phyloP scores from a whole-genome alignment of 2,329 filamentous ascomycete species.

The Stenocarpella maydis region DNA sequence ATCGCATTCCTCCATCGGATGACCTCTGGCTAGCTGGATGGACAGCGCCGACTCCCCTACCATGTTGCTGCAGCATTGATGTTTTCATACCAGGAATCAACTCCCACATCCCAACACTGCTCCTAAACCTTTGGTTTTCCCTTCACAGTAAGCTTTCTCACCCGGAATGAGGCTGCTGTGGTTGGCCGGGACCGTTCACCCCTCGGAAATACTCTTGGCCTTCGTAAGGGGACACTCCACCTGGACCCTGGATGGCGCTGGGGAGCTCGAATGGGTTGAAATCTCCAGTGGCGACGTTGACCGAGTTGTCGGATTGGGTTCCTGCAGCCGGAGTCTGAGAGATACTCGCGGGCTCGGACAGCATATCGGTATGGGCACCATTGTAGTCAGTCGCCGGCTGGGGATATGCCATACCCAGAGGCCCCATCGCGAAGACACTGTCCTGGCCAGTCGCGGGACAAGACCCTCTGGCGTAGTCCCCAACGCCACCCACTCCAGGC shows the following conservation, averaged over 20 bases:
- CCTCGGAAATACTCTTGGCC: background rate
- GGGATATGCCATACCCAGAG: background rate
- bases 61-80: background rate
- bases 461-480: background rate
- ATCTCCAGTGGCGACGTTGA: too few relatives aligned
- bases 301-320: too few relatives aligned
- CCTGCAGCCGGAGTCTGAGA: too few relatives aligned
- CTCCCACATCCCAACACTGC: background rate
- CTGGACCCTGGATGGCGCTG: too few relatives aligned
- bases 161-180: background rate
- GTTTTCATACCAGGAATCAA: background rate
- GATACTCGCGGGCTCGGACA: too few relatives aligned
- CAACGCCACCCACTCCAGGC: background rate
- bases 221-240: background rate
- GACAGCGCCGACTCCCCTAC: background rate
- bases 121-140: background rate
- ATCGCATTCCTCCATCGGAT: background rate
- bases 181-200: fast-evolving
- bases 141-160: background rate
- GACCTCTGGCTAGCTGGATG: background rate
- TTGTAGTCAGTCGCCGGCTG: background rate
- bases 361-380: background rate
- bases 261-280: too few relatives aligned
- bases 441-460: background rate
- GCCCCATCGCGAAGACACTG: background rate